phyloP scores from a whole-genome alignment of 2,329 filamentous ascomycete species.

The Aurifilum marmelostoma region DNA sequence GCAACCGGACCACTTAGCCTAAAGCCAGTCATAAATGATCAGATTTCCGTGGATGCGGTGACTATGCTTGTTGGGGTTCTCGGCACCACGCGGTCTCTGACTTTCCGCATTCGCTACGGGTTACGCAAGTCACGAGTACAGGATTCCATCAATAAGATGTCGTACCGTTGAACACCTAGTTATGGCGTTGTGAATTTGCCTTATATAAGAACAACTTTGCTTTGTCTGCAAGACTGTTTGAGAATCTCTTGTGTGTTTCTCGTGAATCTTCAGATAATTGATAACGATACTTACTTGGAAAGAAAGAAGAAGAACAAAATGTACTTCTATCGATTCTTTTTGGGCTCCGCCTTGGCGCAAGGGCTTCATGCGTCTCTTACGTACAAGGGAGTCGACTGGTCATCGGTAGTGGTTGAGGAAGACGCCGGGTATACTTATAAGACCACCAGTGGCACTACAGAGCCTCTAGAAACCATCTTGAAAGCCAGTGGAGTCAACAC shows the following conservation, averaged over 20 bases:
- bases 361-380: slow-evolving; percentile 17
- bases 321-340: background rate
- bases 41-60: background rate
- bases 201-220: too few species aligned
- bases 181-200: too few species aligned
- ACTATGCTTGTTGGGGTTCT: background rate
- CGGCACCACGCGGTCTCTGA: background rate
- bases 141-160: slow-evolving; percentile 9
- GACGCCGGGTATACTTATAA: slow-evolving; percentile 64
- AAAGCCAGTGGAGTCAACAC: slow-evolving; percentile 67
- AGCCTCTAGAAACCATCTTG: slow-evolving; percentile 66
- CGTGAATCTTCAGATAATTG: background rate
- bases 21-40: background rate
- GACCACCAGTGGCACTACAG: slow-evolving; percentile 52
- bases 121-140: background rate
- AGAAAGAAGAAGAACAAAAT: background rate
- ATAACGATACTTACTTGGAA: background rate
- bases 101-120: background rate
- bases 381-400: slow-evolving; percentile 38
- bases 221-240: too few species aligned
- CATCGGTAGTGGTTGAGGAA: slow-evolving; percentile 67
- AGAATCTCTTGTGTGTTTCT: too few species aligned
- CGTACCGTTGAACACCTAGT: background rate
- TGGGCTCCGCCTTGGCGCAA: slow-evolving; percentile 2
- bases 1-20: background rate